These are phyloP conservation scores for Starmerella apis DNA, from an alignment of 805 yeast species.

Conservation along the genomic window DNA sequence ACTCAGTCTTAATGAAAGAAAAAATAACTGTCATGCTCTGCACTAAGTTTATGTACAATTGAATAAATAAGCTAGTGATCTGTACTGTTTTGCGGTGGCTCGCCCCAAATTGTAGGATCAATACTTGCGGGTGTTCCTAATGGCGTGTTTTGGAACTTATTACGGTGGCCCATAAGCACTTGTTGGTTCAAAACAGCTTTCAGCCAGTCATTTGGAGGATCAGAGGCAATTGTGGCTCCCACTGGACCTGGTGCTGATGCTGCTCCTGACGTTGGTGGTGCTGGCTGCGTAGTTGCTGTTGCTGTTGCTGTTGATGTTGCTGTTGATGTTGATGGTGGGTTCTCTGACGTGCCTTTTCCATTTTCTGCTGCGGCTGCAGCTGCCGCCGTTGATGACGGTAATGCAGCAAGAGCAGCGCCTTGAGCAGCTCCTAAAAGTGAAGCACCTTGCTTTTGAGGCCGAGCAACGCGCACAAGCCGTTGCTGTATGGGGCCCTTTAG, in stretches of 20 bases:
- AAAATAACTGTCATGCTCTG: neutral
- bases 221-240: neutral
- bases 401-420: slow-evolving; percentile 24
- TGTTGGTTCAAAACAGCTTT: slow-evolving; percentile 28
- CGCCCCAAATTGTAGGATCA: slow-evolving; percentile 17
- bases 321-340: neutral
- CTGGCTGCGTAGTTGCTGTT: neutral
- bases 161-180: slow-evolving; percentile 31
- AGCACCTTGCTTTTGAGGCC: slow-evolving; percentile 18
- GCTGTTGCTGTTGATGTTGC: neutral
- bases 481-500: slow-evolving; percentile 19
- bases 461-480: slow-evolving; percentile 21
- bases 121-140: slow-evolving; percentile 20
- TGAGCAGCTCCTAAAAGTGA: slow-evolving; percentile 23
- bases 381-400: slow-evolving; percentile 21
- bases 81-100: neutral
- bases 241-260: neutral
- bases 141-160: slow-evolving; percentile 29
- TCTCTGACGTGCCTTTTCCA: neutral
- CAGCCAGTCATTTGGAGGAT: slow-evolving; percentile 30
- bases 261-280: neutral
- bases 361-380: slow-evolving; percentile 14
- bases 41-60: neutral
- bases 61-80: slow-evolving; percentile 2
- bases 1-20: neutral